phyloP scores from a whole-genome alignment of 2,329 filamentous ascomycete species.

The Helotiales sp. region DNA sequence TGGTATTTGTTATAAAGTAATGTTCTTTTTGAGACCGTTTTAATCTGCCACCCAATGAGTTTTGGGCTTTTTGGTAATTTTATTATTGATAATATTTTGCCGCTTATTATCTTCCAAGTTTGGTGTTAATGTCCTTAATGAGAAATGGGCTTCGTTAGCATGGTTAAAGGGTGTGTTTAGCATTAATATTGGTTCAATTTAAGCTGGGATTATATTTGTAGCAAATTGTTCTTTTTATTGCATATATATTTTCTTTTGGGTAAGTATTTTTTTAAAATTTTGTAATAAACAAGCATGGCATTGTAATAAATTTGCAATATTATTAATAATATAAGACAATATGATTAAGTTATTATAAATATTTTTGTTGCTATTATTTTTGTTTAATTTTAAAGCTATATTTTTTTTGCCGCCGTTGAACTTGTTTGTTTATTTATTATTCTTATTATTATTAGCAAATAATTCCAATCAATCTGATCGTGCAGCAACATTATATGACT shows the following conservation, averaged over 20 bases:
- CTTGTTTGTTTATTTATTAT: not conserved
- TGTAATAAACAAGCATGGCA: no score
- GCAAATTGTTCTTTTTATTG: no score
- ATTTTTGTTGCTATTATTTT: not conserved
- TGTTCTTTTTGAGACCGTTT: not conserved
- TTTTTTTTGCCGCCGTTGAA: not conserved
- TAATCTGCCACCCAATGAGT: not conserved
- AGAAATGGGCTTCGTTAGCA: not conserved
- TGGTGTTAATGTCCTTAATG: not conserved
- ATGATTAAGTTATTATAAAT: not conserved
- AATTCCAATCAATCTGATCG: not conserved
- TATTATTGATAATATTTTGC: not conserved
- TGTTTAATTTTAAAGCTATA: not conserved
- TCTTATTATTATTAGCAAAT: not conserved
- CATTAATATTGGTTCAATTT: not conserved
- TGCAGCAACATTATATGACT: not conserved
- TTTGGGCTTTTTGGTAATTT: not conserved
- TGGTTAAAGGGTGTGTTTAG: not conserved
- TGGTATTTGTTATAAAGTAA: not conserved
- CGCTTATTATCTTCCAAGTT: not conserved
- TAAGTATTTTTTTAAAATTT: no score
- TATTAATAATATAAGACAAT: not conserved
- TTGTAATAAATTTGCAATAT: not conserved
- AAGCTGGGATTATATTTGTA: not conserved
- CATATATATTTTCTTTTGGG: no score